Conservation (phyloP, 1,284 basidiomycete species). For the Xanthoconium separans region DNA sequence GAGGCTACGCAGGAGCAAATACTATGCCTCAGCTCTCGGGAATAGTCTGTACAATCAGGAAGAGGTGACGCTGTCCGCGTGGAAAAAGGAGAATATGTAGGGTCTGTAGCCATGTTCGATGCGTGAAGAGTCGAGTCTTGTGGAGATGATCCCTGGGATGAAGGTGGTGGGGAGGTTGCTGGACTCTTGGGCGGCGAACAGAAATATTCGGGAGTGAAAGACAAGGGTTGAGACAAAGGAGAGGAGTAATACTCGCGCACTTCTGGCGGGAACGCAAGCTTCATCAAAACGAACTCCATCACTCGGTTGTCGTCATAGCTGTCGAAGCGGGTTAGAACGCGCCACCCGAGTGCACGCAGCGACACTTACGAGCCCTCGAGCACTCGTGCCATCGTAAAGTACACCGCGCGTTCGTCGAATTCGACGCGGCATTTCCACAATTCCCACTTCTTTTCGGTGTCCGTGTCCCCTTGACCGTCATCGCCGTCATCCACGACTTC, state of each 20-base stretch:
- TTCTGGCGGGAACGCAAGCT: slow-evolving; percentile 47
- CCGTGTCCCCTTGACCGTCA: neutral
- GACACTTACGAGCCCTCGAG: slow-evolving; percentile 49
- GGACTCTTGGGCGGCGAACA: slow-evolving; percentile 29
- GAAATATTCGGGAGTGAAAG: slow-evolving; percentile 19
- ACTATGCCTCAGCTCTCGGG: slow-evolving; percentile 10
- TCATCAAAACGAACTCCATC: slow-evolving; percentile 60
- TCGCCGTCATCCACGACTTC: slow-evolving; percentile 10
- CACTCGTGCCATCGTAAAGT: slow-evolving; percentile 71
- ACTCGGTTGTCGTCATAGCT: slow-evolving; percentile 46
- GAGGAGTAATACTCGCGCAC: slow-evolving; percentile 23
- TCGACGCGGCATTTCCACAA: slow-evolving; percentile 76
- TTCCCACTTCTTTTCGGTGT: slow-evolving; percentile 52
- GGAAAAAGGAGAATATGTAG: slow-evolving; percentile 26
- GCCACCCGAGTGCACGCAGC: neutral
- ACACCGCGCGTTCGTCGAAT: slow-evolving; percentile 67
- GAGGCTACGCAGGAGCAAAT: slow-evolving; percentile 3
- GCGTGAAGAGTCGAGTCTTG: slow-evolving; percentile 24
- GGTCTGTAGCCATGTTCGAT: slow-evolving; percentile 11
- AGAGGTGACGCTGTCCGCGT: slow-evolving; percentile 21
- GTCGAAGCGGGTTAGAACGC: slow-evolving; percentile 5
- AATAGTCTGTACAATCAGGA: slow-evolving; percentile 22
- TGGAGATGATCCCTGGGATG: slow-evolving; percentile 29
- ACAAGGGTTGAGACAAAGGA: slow-evolving; percentile 16
- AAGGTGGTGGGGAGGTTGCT: slow-evolving; percentile 26